Evolutionary conservation across 805 yeast species (phyloP).

Genomic region (Starmerella floricola): DNA sequence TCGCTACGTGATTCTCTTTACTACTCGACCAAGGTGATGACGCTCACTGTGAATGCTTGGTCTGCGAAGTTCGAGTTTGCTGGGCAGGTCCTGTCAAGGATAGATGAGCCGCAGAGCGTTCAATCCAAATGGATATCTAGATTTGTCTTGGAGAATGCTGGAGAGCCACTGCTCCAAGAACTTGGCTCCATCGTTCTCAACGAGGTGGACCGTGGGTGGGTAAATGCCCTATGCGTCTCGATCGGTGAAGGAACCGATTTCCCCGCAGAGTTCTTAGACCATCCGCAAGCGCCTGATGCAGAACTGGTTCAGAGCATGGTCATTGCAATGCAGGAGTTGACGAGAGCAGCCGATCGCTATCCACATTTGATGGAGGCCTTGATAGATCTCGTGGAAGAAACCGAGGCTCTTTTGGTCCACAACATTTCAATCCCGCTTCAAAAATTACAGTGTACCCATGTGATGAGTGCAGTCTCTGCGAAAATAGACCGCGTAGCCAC

Average conservation of each 20-base stretch:
- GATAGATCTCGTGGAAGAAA: conserved; percentile 1
- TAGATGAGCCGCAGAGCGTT: neutral
- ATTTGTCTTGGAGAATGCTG: neutral
- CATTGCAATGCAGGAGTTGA: neutral
- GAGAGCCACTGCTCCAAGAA: neutral
- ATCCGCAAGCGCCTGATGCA: neutral
- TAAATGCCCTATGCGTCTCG: neutral
- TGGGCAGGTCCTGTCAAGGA: neutral
- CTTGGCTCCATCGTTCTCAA: neutral
- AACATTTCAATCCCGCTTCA: conserved; percentile 5
- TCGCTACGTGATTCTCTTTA: neutral
- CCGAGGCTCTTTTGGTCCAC: neutral
- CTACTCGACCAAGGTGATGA: conserved; percentile 1
- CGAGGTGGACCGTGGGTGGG: conserved; percentile 3
- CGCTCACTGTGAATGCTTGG: conserved; percentile 9
- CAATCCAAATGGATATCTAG: neutral
- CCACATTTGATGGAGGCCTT: neutral
- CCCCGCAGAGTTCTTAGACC: neutral
- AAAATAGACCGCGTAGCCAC: conserved; percentile 1
- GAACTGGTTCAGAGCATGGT: neutral
- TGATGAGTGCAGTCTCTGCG: neutral
- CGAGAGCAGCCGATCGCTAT: neutral
- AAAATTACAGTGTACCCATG: neutral
- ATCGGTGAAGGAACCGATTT: neutral
- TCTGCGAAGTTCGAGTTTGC: conserved; percentile 1